Evolutionary conservation across 441 rosid genomes (phyloP), one percentile per base, ranked within the genome.

Genomic region (Eruca vesicaria): DNA sequence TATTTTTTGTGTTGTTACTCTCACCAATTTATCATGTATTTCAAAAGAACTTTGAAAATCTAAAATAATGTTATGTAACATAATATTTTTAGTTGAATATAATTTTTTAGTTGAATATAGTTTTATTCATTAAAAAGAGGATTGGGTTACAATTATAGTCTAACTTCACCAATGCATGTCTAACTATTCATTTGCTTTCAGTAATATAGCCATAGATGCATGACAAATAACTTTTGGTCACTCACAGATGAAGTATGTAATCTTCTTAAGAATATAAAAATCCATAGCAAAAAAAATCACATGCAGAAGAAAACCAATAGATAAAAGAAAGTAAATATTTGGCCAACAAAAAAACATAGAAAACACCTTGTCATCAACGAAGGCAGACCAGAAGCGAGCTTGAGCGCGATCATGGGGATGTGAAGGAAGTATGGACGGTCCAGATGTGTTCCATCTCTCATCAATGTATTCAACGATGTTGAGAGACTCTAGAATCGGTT

Each of bases 311-410:
- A 52, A 52, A 20, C n/a, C 28, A 28, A 7, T 6, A 26, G 7
- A 23, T 28, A 11, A 21, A 56, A 56, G 60, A 21, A 56, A 23
- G 32, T 57, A 58, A 3, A 58, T 28, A 58, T 58, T 4, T 58
- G 36, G 20, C 20, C 36, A 28, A 15, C 62, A 28, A 1, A 57
- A 21, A 28, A 57, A 57, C 16, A 26, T 56, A 60, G 12, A 32
- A 60, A 60, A 18, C 9, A 75, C 79, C 74, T 68, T 75, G 28
- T 62, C 9, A 68, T 68, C 79, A 62, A 76, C 70, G 36, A 78
- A 91, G 60, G 80, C 78, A 12, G 81, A 89, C 95, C 93, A 91
- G 60, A 86, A 88, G 26, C 97, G 84, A 32, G 89, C 84, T 2
- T 32, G 33, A 43, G 91, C 88, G 7, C 94, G 84, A 3, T 88